Evolutionary conservation across 164 flowering plant genomes (phyloP), one percentile per base, ranked within the genome.

Genomic region (Piper longum): DNA sequence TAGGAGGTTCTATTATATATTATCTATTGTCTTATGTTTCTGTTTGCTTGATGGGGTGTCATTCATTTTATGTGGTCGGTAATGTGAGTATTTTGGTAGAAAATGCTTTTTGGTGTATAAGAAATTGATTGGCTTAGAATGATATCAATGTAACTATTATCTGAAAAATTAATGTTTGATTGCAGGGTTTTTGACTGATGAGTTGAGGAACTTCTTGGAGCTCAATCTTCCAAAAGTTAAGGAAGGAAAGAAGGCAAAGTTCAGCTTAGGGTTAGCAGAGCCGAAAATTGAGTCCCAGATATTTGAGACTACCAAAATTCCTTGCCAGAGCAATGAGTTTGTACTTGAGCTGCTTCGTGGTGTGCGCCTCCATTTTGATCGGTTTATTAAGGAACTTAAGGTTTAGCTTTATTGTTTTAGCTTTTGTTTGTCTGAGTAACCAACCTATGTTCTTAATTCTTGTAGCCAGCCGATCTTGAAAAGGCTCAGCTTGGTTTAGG

Each of bases 401-500:
- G 99, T 95, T 62, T 71, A 26, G 36, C 5, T 16, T 18, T 1
- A 43, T 42, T 52, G 43, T 52, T 54, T 60, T 17, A 5, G 18
- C 19, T 13, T 17, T 7, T 4, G 7, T 56, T 43, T 64, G 14
- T 41, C 13, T 42, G 17, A 42, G 48, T 45, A 5, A 7, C 43
- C 40, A 26, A 41, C 9, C 43, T 43, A 55, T 59, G 44, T 56
- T 36, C 36, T 40, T 57, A 4, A 26, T 26, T 26, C 1, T 70
- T 43, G n/a, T 67, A 59, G 98, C 80, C 88, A 70, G 86, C 89
- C 0, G 99, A 95, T 68, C 59, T 87, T 65, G 98, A 91, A 66
- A 91, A 91, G 67, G 93, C 96, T 18, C 98, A 95, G 66, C 91
- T 95, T 73, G 99, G 99, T 62, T 64, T 95, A 48, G 96, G 80